Evolutionary conservation across 2,329 filamentous ascomycete species (phyloP).

Genomic region (Rhynchosporium graminicola): DNA sequence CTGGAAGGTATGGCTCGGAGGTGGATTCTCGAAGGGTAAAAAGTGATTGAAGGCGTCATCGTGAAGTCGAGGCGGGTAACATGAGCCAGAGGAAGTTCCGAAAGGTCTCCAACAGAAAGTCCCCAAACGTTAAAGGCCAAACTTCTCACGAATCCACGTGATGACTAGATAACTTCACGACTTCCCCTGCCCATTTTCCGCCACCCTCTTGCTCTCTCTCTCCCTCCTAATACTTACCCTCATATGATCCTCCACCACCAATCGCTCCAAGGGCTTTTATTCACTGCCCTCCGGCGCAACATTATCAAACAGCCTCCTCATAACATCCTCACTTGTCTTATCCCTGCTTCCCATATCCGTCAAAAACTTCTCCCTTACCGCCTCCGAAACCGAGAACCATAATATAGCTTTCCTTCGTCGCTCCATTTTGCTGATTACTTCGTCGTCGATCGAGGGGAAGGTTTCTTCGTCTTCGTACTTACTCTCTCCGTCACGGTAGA

Average conservation of each 20-base stretch:
- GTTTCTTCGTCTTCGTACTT: slow-evolving; percentile 16
- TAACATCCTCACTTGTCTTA: slow-evolving; percentile 19
- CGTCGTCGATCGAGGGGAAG: slow-evolving; percentile 16
- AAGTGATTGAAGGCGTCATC: too few species aligned
- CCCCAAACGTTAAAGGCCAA: too few species aligned
- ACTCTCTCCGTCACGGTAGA: slow-evolving; percentile 17
- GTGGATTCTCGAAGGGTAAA: too few species aligned
- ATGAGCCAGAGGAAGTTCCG: too few species aligned
- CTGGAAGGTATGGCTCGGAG: too few species aligned
- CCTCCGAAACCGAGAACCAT: slow-evolving; percentile 18
- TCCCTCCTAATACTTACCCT: slow-evolving; percentile 13
- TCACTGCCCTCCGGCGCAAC: slow-evolving; percentile 15
- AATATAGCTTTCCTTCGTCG: slow-evolving; percentile 16
- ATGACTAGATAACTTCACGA: neutral
- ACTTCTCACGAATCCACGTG: too few species aligned
- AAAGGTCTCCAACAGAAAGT: too few species aligned
- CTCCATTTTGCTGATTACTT: slow-evolving; percentile 20
- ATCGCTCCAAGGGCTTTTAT: slow-evolving; percentile 14
- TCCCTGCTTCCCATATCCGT: slow-evolving; percentile 19
- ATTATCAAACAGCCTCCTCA: slow-evolving; percentile 16
- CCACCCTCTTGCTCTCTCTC: slow-evolving; percentile 9
- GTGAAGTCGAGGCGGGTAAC: too few species aligned
- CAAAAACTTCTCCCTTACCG: slow-evolving; percentile 14
- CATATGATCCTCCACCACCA: slow-evolving; percentile 17
- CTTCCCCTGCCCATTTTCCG: neutral